Conservation (phyloP, 75 land plant genomes). For the Sequoia sempervirens region DNA sequence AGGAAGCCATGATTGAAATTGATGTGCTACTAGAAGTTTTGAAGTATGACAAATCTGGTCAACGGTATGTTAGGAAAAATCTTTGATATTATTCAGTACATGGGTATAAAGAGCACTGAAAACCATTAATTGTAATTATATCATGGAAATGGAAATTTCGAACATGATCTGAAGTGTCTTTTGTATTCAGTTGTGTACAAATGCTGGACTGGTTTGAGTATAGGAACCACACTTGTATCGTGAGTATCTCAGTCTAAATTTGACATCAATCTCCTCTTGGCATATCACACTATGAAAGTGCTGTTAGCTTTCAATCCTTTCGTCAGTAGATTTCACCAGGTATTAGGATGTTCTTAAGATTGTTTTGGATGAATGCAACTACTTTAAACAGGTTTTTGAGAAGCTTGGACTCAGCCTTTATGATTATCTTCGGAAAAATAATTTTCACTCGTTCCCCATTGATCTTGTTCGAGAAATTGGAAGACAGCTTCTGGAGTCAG, state of each 20-base stretch:
- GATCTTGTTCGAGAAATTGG: constrained; percentile 86
- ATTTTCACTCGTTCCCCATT: constrained; percentile 77
- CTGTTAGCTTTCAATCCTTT: too few relatives aligned
- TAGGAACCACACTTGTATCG: constrained; percentile 37
- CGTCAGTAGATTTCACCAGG: too few relatives aligned
- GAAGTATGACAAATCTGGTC: constrained; percentile 59
- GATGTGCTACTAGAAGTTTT: constrained; percentile 65
- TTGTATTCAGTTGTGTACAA: constrained; percentile 27
- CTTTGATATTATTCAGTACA: background rate
- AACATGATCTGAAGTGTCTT: background rate
- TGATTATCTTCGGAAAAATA: constrained; percentile 73
- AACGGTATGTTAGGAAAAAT: constrained; percentile 35
- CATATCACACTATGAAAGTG: too few relatives aligned
- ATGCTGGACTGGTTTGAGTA: constrained; percentile 40
- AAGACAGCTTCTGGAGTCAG: constrained; percentile 80
- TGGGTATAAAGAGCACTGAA: background rate
- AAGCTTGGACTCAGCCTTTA: constrained; percentile 95
- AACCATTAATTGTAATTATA: background rate
- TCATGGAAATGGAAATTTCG: background rate
- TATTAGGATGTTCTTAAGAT: too few relatives aligned
- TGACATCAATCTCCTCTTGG: too few relatives aligned
- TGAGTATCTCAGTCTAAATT: constrained; percentile 25
- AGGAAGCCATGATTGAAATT: constrained; percentile 86
- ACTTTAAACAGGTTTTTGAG: constrained; percentile 42
- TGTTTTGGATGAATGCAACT: constrained; percentile 4